These are phyloP conservation scores for Trichocomaceae sp. DNA, from an alignment of 2,329 filamentous ascomycete genomes.

Conservation along the genomic window DNA sequence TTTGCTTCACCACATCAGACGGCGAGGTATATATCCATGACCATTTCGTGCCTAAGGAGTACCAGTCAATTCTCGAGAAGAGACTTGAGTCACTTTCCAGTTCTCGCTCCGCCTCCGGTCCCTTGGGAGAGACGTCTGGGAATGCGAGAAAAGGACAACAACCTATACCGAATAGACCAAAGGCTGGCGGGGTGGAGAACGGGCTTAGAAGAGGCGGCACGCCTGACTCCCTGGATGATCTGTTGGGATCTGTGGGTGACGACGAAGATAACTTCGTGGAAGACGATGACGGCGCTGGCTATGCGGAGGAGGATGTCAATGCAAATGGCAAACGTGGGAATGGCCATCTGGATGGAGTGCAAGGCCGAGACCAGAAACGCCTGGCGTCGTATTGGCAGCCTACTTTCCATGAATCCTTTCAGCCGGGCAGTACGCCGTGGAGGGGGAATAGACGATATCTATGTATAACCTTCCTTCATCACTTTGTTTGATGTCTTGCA, in stretches of 20 bases:
- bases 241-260: conserved; percentile 58
- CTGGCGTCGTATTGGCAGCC: conserved; percentile 50
- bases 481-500: conserved; percentile 2
- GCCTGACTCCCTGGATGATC: conserved; percentile 71
- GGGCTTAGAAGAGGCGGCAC: conserved; percentile 54
- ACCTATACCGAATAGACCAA: conserved; percentile 50
- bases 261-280: conserved; percentile 85
- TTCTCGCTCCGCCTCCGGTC: conserved; percentile 75
- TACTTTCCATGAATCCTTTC: conserved; percentile 74
- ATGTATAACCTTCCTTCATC: conserved; percentile 45
- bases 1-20: conserved; percentile 87
- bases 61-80: conserved; percentile 45
- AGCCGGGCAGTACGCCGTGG: conserved; percentile 94
- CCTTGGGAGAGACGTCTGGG: conserved; percentile 61
- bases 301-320: conserved; percentile 58
- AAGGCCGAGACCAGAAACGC: conserved; percentile 47
- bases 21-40: conserved; percentile 88
- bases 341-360: conserved; percentile 41
- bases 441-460: conserved; percentile 88
- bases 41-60: conserved; percentile 47
- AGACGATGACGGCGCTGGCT: conserved; percentile 92
- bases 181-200: conserved; percentile 43
- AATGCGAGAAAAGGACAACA: conserved; percentile 50
- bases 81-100: conserved; percentile 67
- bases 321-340: conserved; percentile 57